Evolutionary conservation across 2,329 filamentous ascomycete genomes (phyloP), one percentile per base, ranked within the genome.

Genomic region (Cadophora sp.): DNA sequence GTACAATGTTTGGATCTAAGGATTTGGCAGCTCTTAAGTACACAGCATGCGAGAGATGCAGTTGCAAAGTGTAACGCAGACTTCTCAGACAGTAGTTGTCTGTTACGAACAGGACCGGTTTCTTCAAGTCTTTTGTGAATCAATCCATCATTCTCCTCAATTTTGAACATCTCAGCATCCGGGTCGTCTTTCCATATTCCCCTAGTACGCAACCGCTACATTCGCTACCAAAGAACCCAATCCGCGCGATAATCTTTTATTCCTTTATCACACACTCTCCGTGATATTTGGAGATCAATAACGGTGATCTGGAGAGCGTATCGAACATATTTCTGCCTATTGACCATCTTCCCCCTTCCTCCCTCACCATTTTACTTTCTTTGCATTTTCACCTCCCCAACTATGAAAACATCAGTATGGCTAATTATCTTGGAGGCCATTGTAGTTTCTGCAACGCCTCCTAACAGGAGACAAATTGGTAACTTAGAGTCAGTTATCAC

Each of bases 351-450:
- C 24, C 48, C 9, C 55, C 53, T n/a, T n/a, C 27, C 45, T 33
- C 14, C 55, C 62, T 50, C 55, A 65, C 33, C 30, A 59, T 64
- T 51, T 53, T 27, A 59, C 24, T 47, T 9, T 65, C 9, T 30
- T 50, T 59, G 41, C 55, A 22, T 41, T 43, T 65, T 11, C 22
- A 45, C 24, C 51, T 39, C 4, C 47, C 13, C 14, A 33, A 64
- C 27, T 20, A 65, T 65, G 62, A 65, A 58, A 47, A 16, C 41
- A 41, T 47, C 33, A 30, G 30, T 18, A 51, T 65, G 62, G 62
- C 62, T 65, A 56, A 65, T 55, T 41, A 41, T 43, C n/a, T 20
- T 65, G 39, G 14, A 36, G 62, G 62, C 55, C 1, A 16, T 51
- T 45, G 47, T 55, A 51, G 30, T 59, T 16, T 18, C 39, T 65